These are phyloP conservation scores for Penicillium sp. DNA, from an alignment of 2,329 filamentous ascomycete genomes.

Conservation along the genomic window DNA sequence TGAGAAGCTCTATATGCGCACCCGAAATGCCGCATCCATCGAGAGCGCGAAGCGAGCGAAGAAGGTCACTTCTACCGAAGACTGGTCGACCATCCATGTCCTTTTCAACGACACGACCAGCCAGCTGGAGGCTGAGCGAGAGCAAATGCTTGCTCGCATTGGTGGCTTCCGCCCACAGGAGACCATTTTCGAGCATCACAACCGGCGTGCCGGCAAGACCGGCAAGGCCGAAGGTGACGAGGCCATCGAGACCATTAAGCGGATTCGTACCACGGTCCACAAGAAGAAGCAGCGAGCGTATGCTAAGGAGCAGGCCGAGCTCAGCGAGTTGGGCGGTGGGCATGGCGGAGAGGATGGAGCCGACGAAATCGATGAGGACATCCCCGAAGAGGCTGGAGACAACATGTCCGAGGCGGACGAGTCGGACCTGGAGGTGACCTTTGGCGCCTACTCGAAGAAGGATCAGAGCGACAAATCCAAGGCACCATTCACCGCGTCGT, in stretches of 20 bases:
- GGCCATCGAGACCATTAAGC: conserved; percentile 51
- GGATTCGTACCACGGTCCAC: conserved; percentile 42
- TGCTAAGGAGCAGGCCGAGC: conserved; percentile 26
- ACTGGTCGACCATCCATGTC: conserved; percentile 70
- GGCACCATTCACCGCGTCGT: conserved; percentile 49
- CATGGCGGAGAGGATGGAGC: conserved; percentile 32
- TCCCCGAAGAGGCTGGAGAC: conserved; percentile 34
- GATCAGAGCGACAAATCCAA: conserved; percentile 48
- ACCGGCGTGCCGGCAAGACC: conserved; percentile 67
- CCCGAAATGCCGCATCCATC: conserved; percentile 80
- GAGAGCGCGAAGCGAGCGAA: conserved; percentile 88
- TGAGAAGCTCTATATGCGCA: conserved; percentile 86
- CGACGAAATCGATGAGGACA: conserved; percentile 40
- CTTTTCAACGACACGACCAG: conserved; percentile 68
- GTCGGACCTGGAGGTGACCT: conserved; percentile 63
- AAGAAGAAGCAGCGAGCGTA: conserved; percentile 39
- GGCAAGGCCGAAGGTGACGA: conserved; percentile 54
- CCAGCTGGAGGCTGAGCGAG: conserved; percentile 64
- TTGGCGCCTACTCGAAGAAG: conserved; percentile 56
- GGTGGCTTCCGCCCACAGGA: conserved; percentile 85
- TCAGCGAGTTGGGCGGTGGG: conserved; percentile 26
- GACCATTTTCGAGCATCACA: conserved; percentile 93
- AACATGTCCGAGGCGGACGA: conserved; percentile 59
- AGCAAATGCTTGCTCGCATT: conserved; percentile 82
- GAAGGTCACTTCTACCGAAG: conserved; percentile 64